Conservation (phyloP, 495 filamentous ascomycete species). For the Astrocystis sublimbata region DNA sequence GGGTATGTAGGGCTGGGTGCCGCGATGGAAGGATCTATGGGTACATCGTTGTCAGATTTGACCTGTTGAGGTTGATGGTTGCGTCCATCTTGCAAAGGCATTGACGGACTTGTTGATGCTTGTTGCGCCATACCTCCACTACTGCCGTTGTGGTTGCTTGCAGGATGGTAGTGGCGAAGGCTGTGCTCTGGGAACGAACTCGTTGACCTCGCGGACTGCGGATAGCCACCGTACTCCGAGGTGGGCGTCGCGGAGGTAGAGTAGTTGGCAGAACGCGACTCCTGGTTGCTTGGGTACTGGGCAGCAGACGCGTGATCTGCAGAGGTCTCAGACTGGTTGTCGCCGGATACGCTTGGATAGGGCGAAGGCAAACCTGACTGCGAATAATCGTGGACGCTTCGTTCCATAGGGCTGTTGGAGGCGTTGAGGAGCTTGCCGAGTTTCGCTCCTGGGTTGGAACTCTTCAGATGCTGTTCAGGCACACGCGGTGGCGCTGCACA, state of each 20-base stretch:
- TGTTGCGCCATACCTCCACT: constrained; percentile 92
- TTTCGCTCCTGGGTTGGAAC: constrained; percentile 33
- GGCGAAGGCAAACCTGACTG: constrained; percentile 97
- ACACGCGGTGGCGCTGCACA: constrained; percentile 28
- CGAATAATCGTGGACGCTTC: constrained; percentile 88
- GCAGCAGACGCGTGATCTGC: constrained; percentile 89
- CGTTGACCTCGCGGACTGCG: constrained; percentile 71
- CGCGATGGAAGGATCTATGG: constrained; percentile 98
- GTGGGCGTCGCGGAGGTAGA: constrained; percentile 80
- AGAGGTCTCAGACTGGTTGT: constrained; percentile 76
- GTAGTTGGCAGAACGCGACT: constrained; percentile 70
- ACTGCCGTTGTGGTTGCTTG: constrained; percentile 70
- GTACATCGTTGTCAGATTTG: constrained; percentile 93
- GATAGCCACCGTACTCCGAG: constrained; percentile 83
- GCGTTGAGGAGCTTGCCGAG: constrained; percentile 36
- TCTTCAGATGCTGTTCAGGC: constrained; percentile 35
- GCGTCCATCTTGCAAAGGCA: constrained; percentile 73
- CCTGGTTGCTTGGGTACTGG: constrained; percentile 70
- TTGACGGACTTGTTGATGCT: constrained; percentile 93
- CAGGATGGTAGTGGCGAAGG: constrained; percentile 67
- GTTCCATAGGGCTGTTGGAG: constrained; percentile 73
- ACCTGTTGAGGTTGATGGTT: constrained; percentile 68
- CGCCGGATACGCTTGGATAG: constrained; percentile 67
- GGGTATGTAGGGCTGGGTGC: constrained; percentile 89
- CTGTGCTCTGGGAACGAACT: constrained; percentile 79